Evolutionary conservation across 2,329 filamentous ascomycete genomes (phyloP).

Genomic region (Cordyceps fumosorosea): DNA sequence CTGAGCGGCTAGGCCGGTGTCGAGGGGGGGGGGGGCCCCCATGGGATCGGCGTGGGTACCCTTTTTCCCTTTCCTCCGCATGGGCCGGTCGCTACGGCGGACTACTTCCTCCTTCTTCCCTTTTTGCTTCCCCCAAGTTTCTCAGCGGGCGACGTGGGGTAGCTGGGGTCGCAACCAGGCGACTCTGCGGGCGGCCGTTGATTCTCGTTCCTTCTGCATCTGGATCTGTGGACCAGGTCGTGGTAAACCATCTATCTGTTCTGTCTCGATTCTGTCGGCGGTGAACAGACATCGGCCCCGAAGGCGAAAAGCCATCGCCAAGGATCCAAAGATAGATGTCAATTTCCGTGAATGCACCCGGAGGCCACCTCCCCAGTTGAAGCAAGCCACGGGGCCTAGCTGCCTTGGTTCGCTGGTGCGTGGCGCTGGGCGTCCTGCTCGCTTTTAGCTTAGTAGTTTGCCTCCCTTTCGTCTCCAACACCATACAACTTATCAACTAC

Average conservation of each 20-base stretch:
- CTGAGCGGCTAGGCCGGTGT: not conserved
- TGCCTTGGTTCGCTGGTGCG: not conserved
- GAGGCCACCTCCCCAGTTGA: not conserved
- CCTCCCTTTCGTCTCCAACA: slow-evolving; percentile 1
- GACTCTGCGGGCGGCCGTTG: no score
- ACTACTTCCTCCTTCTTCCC: no score
- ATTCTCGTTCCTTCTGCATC: not conserved
- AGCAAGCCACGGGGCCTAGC: not conserved
- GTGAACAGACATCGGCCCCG: not conserved
- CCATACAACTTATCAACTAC: no score
- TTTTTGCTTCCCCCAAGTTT: no score
- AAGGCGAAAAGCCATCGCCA: slow-evolving; percentile 1
- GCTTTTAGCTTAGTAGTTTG: not conserved
- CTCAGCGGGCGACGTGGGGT: not conserved
- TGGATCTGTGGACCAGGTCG: not conserved
- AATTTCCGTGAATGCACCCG: slow-evolving; percentile 4
- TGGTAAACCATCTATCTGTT: not conserved
- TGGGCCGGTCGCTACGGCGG: not conserved
- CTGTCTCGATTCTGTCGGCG: not conserved
- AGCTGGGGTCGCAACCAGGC: not conserved
- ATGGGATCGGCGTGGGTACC: not conserved
- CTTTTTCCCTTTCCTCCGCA: not conserved
- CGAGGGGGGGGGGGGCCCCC: not conserved
- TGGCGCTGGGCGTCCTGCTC: not conserved
- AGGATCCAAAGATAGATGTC: not conserved